These are phyloP conservation scores for Phlyctochytrium planicorne DNA, from an alignment of 192 early-diverging fungal genomes.

Conservation along the genomic window DNA sequence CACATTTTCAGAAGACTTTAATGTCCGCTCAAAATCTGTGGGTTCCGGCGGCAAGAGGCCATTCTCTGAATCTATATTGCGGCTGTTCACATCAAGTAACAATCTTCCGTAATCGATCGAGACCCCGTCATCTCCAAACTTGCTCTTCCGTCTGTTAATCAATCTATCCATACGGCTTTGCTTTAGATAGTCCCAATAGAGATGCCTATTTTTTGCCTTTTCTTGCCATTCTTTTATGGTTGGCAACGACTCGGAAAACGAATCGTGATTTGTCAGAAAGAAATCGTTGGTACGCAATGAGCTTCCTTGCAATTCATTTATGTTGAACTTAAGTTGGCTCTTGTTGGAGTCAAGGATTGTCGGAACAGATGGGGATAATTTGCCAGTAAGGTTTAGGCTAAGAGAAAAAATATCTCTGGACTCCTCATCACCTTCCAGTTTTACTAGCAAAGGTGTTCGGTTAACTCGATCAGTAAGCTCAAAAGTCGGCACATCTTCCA, in stretches of 20 bases:
- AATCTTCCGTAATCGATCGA: conserved; percentile 17
- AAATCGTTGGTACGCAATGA: too few relatives aligned
- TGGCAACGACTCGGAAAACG: not conserved
- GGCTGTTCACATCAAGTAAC: conserved; percentile 9
- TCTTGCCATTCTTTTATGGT: conserved; percentile 36
- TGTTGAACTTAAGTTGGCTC: too few relatives aligned
- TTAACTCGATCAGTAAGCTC: not conserved
- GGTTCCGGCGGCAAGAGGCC: conserved; percentile 43
- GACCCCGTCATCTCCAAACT: conserved; percentile 44
- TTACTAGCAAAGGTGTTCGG: conserved; percentile 1
- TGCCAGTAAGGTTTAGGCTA: too few relatives aligned
- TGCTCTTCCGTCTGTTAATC: conserved; percentile 10
- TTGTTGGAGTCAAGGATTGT: too few relatives aligned
- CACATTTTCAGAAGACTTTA: conserved; percentile 2
- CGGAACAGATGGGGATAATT: too few relatives aligned
- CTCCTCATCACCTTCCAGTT: not conserved
- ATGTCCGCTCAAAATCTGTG: too few relatives aligned
- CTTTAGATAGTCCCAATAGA: conserved; percentile 41
- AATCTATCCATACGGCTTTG: conserved; percentile 26
- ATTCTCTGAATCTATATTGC: conserved; percentile 31
- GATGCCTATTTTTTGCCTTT: conserved; percentile 35
- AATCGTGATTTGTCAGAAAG: not conserved
- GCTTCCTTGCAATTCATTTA: too few relatives aligned
- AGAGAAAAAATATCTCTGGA: not conserved
- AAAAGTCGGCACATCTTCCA: conserved; percentile 11